A percentile compares a stretch with the other conserved stretches of the same genome.
Evolutionary conservation across 2,329 filamentous ascomycete genomes (phyloP).

Genomic region (Neoarthrinium moseri): DNA sequence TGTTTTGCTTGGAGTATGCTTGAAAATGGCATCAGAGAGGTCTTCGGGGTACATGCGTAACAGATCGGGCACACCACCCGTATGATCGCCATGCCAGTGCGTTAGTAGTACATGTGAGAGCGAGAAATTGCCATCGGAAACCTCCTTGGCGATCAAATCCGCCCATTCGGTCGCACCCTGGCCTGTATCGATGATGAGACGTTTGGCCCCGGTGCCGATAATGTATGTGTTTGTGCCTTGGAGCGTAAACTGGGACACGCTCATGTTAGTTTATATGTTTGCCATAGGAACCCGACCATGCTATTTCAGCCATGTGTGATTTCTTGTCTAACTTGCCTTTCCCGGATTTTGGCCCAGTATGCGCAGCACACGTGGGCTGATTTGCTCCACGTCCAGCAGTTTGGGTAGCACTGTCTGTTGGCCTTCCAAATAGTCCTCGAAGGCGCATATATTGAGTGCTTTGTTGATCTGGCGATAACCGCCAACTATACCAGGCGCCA

Average conservation of each 20-base stretch:
- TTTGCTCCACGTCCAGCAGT: conserved; percentile 36
- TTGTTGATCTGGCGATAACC: conserved; percentile 48
- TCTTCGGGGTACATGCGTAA: conserved; percentile 57
- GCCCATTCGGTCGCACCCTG: conserved; percentile 64
- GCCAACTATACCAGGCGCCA: conserved; percentile 17
- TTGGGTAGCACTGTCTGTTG: conserved; percentile 35
- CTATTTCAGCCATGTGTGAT: background rate
- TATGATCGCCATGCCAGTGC: conserved; percentile 89
- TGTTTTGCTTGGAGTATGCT: conserved; percentile 53
- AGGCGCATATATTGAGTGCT: conserved; percentile 42
- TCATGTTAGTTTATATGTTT: background rate
- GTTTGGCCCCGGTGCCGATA: conserved; percentile 59
- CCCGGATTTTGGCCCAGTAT: conserved; percentile 43
- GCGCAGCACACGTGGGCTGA: conserved; percentile 40
- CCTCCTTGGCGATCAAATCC: conserved; percentile 28
- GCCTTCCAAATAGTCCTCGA: conserved; percentile 43
- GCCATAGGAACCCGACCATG: no score
- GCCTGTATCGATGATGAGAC: conserved; percentile 72
- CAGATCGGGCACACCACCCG: conserved; percentile 71
- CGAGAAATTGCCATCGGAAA: conserved; percentile 24
- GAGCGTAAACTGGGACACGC: conserved; percentile 42
- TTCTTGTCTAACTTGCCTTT: conserved; percentile 27
- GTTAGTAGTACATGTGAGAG: conserved; percentile 68
- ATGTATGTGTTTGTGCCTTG: conserved; percentile 77
- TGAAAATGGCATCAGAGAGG: conserved; percentile 57